Conservation (phyloP, 2,329 filamentous ascomycete species). For the Ploettnerulaceae sp. region DNA sequence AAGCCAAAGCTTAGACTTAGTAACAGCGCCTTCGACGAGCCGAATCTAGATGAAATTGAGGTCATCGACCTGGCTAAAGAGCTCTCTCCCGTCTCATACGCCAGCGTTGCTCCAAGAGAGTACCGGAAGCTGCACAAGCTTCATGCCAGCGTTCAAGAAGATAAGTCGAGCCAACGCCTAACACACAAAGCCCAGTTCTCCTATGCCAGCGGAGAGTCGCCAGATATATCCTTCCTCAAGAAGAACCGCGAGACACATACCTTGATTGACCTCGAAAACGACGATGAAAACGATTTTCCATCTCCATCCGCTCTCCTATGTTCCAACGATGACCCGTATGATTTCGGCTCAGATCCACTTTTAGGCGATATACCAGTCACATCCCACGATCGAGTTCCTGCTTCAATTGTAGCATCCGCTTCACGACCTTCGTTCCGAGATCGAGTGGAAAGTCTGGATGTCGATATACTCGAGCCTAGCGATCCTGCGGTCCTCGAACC, state of each 20-base stretch:
- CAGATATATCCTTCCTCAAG: slow-evolving; percentile 23
- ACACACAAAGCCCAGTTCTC: slow-evolving; percentile 29
- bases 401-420: slow-evolving; percentile 2
- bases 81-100: slow-evolving; percentile 16
- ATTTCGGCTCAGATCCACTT: background rate
- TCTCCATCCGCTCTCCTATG: slow-evolving; percentile 34
- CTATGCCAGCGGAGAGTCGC: slow-evolving; percentile 23
- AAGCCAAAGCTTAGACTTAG: slow-evolving; percentile 15
- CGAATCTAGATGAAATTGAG: slow-evolving; percentile 24
- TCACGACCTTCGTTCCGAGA: too few species aligned
- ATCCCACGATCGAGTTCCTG: background rate
- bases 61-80: slow-evolving; percentile 29
- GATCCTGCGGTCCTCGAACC: slow-evolving; percentile 19
- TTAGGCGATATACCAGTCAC: background rate
- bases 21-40: background rate
- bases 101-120: slow-evolving; percentile 23
- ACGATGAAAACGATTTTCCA: slow-evolving; percentile 36
- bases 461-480: slow-evolving; percentile 25
- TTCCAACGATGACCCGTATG: slow-evolving; percentile 4
- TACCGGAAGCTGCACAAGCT: slow-evolving; percentile 32
- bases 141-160: slow-evolving; percentile 29
- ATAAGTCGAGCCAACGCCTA: slow-evolving; percentile 21
- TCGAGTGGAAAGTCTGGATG: slow-evolving; percentile 24
- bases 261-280: slow-evolving; percentile 7
- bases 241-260: background rate